A percentile compares a stretch with the other conserved stretches of the same genome.
These are phyloP conservation scores for Torrubiellomyces zombiae DNA, from an alignment of 2,329 filamentous ascomycete genomes.

Conservation along the genomic window DNA sequence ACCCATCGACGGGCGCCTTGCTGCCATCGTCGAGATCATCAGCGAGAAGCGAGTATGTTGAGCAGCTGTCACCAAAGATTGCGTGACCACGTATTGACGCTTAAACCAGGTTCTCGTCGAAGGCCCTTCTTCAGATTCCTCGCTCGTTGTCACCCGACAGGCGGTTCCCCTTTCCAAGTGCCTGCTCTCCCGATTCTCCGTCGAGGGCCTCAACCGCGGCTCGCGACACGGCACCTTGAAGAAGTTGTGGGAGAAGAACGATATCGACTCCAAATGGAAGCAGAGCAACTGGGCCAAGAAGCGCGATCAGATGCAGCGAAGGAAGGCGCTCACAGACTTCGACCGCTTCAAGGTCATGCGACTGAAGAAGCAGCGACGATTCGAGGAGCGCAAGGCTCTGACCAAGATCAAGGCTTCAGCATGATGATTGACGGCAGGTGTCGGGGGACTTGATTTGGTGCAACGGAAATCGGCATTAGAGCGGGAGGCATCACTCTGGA, in stretches of 20 bases:
- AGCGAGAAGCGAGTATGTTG: conserved; percentile 98
- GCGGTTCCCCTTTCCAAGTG: conserved; percentile 64
- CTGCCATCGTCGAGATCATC: conserved; percentile 96
- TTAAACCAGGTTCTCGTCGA: conserved; percentile 73
- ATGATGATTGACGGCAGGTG: conserved; percentile 30
- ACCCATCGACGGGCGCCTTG: conserved; percentile 70
- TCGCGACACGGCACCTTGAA: conserved; percentile 69
- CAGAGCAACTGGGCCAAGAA: conserved; percentile 90
- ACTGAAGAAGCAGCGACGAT: conserved; percentile 98
- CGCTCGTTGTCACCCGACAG: conserved; percentile 73
- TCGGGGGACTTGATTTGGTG: conserved; percentile 10
- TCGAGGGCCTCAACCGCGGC: conserved; percentile 72
- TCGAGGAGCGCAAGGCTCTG: conserved; percentile 92
- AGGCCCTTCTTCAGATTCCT: conserved; percentile 70
- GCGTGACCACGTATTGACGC: conserved; percentile 1
- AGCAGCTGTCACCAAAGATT: not conserved
- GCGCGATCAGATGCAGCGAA: conserved; percentile 68
- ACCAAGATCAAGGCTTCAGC: conserved; percentile 79
- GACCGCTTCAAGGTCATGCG: conserved; percentile 99
- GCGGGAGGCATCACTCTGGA: conserved; percentile 18
- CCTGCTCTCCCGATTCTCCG: conserved; percentile 78
- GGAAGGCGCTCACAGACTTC: conserved; percentile 89
- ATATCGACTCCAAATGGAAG: conserved; percentile 87
- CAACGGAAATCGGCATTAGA: conserved; percentile 20
- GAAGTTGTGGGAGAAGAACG: conserved; percentile 78